These are phyloP conservation scores for Solanum pennellii DNA, from an alignment of 257 asterid species.

Conservation along the genomic window DNA sequence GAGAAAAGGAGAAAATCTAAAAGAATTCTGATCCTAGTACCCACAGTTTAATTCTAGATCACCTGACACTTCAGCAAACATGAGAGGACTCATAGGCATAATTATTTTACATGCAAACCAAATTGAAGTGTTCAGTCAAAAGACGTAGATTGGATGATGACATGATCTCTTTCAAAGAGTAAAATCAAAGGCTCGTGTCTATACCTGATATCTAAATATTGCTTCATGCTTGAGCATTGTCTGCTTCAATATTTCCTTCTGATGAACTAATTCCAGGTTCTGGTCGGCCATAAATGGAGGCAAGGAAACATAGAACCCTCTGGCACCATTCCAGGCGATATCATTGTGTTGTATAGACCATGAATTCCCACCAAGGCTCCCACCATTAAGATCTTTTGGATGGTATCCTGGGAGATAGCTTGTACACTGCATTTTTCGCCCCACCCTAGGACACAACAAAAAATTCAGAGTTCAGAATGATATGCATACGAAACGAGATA, in stretches of 20 bases:
- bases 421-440: slow-evolving; percentile 41
- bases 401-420: slow-evolving; percentile 29
- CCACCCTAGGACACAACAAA: neutral
- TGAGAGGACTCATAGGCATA: neutral
- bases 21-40: neutral
- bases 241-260: slow-evolving; percentile 41
- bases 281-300: slow-evolving; percentile 16
- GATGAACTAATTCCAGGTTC: slow-evolving; percentile 9
- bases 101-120: neutral
- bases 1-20: neutral
- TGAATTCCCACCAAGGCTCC: slow-evolving; percentile 27
- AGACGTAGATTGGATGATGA: neutral
- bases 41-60: neutral
- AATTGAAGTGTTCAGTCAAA: neutral
- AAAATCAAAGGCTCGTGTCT: neutral
- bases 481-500: neutral
- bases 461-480: neutral
- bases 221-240: slow-evolving; percentile 64
- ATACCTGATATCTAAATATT: slow-evolving; percentile 61
- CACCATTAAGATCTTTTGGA: slow-evolving; percentile 19
- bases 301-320: slow-evolving; percentile 11
- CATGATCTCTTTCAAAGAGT: neutral
- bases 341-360: slow-evolving; percentile 23
- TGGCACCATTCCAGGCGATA: slow-evolving; percentile 20
- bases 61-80: neutral